Percentiles rank a stretch among this genome's conserved stretches.
These are phyloP conservation scores for Fusarium floridanum DNA, from an alignment of 2,329 filamentous ascomycete species.

Conservation along the genomic window DNA sequence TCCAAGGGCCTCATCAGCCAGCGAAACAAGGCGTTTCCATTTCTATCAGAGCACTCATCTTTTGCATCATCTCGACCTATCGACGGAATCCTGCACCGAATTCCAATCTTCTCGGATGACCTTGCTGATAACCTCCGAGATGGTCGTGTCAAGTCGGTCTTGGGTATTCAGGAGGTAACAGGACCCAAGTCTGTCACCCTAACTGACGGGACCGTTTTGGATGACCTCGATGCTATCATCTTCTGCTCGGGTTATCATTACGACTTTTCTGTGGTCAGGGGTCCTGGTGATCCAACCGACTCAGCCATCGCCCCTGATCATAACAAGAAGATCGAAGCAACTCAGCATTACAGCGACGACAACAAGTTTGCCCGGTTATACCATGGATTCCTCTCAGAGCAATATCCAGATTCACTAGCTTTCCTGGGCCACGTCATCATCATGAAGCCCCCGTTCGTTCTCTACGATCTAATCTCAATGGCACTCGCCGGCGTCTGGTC, in stretches of 20 bases:
- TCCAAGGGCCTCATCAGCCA: constrained; percentile 27
- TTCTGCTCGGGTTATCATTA: constrained; percentile 51
- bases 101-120: constrained; percentile 48
- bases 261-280: constrained; percentile 47
- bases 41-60: constrained; percentile 26
- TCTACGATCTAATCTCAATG: constrained; percentile 50
- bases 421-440: constrained; percentile 46
- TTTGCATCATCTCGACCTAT: constrained; percentile 28
- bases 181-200: constrained; percentile 47
- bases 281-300: constrained; percentile 46
- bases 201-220: constrained; percentile 48
- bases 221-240: constrained; percentile 52
- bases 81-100: constrained; percentile 40
- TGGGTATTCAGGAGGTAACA: constrained; percentile 45
- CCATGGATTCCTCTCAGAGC: constrained; percentile 49
- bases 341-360: constrained; percentile 38
- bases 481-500: constrained; percentile 47
- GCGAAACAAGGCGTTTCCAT: constrained; percentile 40
- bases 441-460: constrained; percentile 44
- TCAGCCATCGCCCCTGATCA: constrained; percentile 44
- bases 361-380: constrained; percentile 48
- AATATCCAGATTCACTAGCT: constrained; percentile 50
- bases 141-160: constrained; percentile 45
- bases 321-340: constrained; percentile 37
- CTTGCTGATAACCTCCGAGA: constrained; percentile 45